Conservation (phyloP, 2,329 filamentous ascomycete genomes). For the Aspergillus tubingensis region DNA sequence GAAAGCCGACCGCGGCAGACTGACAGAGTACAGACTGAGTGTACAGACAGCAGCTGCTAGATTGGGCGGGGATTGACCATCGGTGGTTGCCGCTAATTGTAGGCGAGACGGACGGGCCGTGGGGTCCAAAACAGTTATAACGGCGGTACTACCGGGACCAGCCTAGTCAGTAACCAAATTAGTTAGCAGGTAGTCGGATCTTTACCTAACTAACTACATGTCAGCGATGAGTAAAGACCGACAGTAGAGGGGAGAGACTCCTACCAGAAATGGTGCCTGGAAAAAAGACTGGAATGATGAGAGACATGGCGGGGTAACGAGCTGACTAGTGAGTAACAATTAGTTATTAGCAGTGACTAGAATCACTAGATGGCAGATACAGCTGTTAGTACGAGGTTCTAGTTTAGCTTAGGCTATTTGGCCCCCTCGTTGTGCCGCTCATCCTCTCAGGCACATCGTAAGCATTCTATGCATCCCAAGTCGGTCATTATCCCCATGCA, state of each 20-base stretch:
- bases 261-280: background rate
- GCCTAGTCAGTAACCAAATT: background rate
- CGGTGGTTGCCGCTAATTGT: background rate
- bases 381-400: no score
- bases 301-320: background rate
- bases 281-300: background rate
- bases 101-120: background rate
- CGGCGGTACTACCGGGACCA: background rate
- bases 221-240: no score
- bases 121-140: slow-evolving; percentile 3
- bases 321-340: no score
- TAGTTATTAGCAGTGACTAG: no score
- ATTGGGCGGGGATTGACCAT: background rate
- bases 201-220: background rate
- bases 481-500: background rate
- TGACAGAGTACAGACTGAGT: no score
- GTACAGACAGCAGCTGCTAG: background rate
- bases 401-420: background rate
- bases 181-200: background rate
- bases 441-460: background rate
- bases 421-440: background rate
- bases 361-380: no score
- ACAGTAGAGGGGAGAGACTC: no score
- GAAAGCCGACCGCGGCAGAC: background rate
- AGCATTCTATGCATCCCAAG: background rate